These are phyloP conservation scores for Cryomyces minteri DNA, from an alignment of 495 filamentous ascomycete genomes.

Conservation along the genomic window DNA sequence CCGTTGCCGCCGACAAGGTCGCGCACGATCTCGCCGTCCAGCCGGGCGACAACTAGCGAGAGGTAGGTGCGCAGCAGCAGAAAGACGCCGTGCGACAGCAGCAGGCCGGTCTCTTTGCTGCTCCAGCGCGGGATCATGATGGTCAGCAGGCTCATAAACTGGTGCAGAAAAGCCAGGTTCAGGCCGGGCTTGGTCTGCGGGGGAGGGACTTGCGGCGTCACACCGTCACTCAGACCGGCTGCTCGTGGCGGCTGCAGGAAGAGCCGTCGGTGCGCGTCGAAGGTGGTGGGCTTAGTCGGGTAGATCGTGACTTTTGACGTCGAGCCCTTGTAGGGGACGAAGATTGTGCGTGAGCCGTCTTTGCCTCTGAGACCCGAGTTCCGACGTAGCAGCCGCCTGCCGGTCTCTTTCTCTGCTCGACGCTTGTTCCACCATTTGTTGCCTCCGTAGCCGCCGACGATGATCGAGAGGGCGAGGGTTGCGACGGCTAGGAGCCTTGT, in stretches of 20 bases:
- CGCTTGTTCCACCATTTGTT: conserved; percentile 51
- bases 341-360: conserved; percentile 86
- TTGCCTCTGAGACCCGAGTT: conserved; percentile 88
- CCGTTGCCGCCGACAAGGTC: conserved; percentile 92
- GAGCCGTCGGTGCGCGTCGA: conserved; percentile 84
- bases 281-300: conserved; percentile 84
- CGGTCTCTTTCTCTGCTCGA: conserved; percentile 60
- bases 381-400: conserved; percentile 58
- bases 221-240: conserved; percentile 51
- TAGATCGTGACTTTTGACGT: conserved; percentile 84
- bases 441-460: conserved; percentile 55
- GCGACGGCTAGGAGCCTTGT: conserved; percentile 59
- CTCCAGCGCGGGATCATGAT: conserved; percentile 95
- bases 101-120: conserved; percentile 81
- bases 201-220: conserved; percentile 52
- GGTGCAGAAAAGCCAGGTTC: conserved; percentile 95
- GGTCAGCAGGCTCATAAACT: conserved; percentile 84
- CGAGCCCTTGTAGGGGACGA: conserved; percentile 70
- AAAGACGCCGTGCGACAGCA: conserved; percentile 76
- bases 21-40: conserved; percentile 92
- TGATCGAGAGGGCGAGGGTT: conserved; percentile 53
- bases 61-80: conserved; percentile 85
- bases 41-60: conserved; percentile 73
- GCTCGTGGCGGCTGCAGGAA: conserved; percentile 82
- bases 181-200: conserved; percentile 82